Conservation (phyloP, 176 grass and related monocot genomes). For the Juncus effusus region DNA sequence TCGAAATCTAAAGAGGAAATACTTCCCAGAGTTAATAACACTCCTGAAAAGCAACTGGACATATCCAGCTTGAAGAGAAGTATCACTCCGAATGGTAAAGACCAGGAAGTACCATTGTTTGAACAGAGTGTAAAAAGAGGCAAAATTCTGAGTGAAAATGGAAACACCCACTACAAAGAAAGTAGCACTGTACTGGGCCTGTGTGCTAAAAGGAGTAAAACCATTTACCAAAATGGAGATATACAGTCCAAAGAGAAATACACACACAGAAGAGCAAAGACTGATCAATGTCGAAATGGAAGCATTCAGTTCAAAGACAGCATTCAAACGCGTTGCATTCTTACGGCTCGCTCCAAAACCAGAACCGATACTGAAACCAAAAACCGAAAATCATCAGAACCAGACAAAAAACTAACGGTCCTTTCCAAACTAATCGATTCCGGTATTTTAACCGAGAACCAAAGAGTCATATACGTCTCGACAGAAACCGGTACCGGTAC, state of each 20-base stretch:
- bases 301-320: conserved; percentile 5
- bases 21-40: conserved; percentile 11
- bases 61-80: too few species aligned
- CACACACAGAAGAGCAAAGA: too few species aligned
- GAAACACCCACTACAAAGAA: neutral
- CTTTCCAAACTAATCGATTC: conserved; percentile 66
- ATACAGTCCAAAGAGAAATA: conserved; percentile 3
- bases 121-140: too few species aligned
- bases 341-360: conserved; percentile 19
- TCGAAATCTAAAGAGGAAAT: conserved; percentile 10
- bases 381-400: neutral
- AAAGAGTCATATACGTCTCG: conserved; percentile 52
- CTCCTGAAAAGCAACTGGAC: neutral
- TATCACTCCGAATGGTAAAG: too few species aligned
- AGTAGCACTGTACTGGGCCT: neutral
- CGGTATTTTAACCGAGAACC: conserved; percentile 37
- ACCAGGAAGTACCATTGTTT: too few species aligned
- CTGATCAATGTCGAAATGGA: neutral
- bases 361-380: conserved; percentile 3
- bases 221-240: conserved; percentile 15
- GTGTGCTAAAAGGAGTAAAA: conserved; percentile 4
- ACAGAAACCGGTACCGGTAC: conserved; percentile 14
- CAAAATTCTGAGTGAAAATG: conserved; percentile 16
- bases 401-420: conserved; percentile 46
- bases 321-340: conserved; percentile 15